Evolutionary conservation across 768 basidiomycete genomes (phyloP).

Genomic region (Coprinopsis cinerea): DNA sequence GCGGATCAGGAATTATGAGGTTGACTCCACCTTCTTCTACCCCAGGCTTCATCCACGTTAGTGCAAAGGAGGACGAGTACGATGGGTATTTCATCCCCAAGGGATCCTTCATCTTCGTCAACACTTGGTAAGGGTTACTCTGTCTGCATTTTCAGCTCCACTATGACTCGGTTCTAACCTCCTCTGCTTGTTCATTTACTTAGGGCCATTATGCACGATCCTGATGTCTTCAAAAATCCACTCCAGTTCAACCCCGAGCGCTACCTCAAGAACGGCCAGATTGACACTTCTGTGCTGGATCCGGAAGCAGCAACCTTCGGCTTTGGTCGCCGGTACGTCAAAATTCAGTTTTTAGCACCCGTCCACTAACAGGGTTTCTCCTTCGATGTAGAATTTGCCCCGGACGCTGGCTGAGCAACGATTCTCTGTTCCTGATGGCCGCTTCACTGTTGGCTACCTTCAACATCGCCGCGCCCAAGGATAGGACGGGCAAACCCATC

Average conservation of each 20-base stretch:
- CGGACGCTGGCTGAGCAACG: neutral
- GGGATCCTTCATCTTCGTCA: slow-evolving; percentile 22
- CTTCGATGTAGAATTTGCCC: neutral
- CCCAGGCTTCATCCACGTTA: slow-evolving; percentile 13
- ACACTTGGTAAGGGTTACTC: slow-evolving; percentile 17
- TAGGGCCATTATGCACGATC: slow-evolving; percentile 29
- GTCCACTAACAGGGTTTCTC: too few relatives aligned
- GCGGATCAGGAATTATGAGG: neutral
- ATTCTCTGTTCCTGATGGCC: neutral
- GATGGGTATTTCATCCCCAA: slow-evolving; percentile 31
- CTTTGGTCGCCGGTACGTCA: slow-evolving; percentile 15
- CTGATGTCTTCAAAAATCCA: slow-evolving; percentile 25
- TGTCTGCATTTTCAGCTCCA: neutral
- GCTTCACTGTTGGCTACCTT: slow-evolving; percentile 4
- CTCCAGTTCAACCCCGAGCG: slow-evolving; percentile 27
- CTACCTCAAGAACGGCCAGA: slow-evolving; percentile 16
- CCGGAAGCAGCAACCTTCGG: slow-evolving; percentile 18
- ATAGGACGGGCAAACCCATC: neutral
- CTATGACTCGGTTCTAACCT: neutral
- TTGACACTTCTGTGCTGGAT: slow-evolving; percentile 13
- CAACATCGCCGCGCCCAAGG: neutral
- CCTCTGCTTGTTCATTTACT: neutral
- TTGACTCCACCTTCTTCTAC: neutral
- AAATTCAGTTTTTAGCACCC: neutral
- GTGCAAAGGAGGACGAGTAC: slow-evolving; percentile 25